phyloP scores from a whole-genome alignment of 441 rosid species.

The Populus hybrid region DNA sequence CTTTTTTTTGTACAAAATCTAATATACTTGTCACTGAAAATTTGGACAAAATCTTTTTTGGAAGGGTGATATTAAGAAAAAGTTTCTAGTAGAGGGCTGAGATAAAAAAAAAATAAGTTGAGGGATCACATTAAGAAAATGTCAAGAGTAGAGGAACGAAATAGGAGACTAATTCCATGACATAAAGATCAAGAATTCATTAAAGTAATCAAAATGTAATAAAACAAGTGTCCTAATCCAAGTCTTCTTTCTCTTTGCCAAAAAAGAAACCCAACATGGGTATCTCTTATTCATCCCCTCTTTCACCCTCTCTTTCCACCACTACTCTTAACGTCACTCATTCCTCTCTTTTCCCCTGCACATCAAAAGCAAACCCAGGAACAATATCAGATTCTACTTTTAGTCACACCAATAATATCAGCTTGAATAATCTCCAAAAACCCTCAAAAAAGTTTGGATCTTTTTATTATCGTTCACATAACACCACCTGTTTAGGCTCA shows the following conservation, averaged over 20 bases:
- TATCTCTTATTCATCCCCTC: conserved; percentile 41
- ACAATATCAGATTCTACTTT: conserved; percentile 9
- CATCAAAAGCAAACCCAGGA: conserved; percentile 22
- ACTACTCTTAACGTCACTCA: not conserved
- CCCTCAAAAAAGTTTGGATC: conserved; percentile 7
- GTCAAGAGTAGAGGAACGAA: too few relatives aligned
- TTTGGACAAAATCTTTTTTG: too few relatives aligned
- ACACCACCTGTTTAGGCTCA: conserved; percentile 11
- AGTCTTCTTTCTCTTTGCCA: conserved; percentile 7
- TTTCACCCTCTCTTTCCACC: conserved; percentile 37
- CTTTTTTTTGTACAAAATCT: too few relatives aligned
- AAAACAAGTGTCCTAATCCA: not conserved
- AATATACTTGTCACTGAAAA: too few relatives aligned
- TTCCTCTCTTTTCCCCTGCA: conserved; percentile 11
- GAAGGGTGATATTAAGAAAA: too few relatives aligned
- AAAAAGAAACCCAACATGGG: conserved; percentile 40
- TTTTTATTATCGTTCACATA: conserved; percentile 3
- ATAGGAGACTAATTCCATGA: too few relatives aligned
- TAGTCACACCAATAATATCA: conserved; percentile 1
- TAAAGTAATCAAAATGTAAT: too few relatives aligned
- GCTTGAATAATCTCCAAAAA: conserved; percentile 2
- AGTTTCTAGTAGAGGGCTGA: too few relatives aligned
- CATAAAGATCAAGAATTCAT: too few relatives aligned
- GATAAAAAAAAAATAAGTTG: too few relatives aligned
- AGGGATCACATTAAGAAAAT: too few relatives aligned